Evolutionary conservation across 1,139 yeast genomes (phyloP).

Genomic region (Protomyces macrosporus): DNA sequence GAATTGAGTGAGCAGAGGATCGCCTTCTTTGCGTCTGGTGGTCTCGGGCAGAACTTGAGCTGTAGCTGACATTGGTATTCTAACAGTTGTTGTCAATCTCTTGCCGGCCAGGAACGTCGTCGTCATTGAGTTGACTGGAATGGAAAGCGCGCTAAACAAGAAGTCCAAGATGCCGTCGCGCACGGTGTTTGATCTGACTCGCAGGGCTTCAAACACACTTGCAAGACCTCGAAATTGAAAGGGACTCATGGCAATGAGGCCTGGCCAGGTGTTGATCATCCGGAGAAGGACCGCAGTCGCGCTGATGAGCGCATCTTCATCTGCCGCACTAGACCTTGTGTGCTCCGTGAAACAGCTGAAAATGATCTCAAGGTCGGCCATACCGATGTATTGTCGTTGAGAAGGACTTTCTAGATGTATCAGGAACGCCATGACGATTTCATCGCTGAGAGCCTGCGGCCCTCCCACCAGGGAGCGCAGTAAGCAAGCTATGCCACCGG

Average conservation of each 20-base stretch:
- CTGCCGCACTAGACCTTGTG: constrained; percentile 43
- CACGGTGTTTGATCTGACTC: constrained; percentile 52
- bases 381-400: constrained; percentile 54
- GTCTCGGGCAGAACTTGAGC: neutral
- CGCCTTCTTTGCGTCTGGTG: neutral
- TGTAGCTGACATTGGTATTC: constrained; percentile 16
- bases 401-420: constrained; percentile 60
- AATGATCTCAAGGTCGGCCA: constrained; percentile 59
- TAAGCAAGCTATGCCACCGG: constrained; percentile 58
- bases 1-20: constrained; percentile 48
- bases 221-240: constrained; percentile 54
- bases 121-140: constrained; percentile 60
- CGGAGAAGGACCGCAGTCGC: constrained; percentile 58
- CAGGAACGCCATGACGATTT: constrained; percentile 54
- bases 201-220: constrained; percentile 58
- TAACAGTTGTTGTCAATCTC: constrained; percentile 34
- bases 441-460: constrained; percentile 47
- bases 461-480: constrained; percentile 60
- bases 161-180: constrained; percentile 50
- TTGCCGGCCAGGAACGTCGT: constrained; percentile 41
- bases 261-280: constrained; percentile 69
- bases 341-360: constrained; percentile 62
- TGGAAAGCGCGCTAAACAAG: constrained; percentile 60
- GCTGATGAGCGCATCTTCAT: constrained; percentile 54
- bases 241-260: constrained; percentile 61